Percentiles rank a stretch among this genome's conserved stretches.
phyloP scores from a whole-genome alignment of 495 filamentous ascomycete species.

The Podospora comata region DNA sequence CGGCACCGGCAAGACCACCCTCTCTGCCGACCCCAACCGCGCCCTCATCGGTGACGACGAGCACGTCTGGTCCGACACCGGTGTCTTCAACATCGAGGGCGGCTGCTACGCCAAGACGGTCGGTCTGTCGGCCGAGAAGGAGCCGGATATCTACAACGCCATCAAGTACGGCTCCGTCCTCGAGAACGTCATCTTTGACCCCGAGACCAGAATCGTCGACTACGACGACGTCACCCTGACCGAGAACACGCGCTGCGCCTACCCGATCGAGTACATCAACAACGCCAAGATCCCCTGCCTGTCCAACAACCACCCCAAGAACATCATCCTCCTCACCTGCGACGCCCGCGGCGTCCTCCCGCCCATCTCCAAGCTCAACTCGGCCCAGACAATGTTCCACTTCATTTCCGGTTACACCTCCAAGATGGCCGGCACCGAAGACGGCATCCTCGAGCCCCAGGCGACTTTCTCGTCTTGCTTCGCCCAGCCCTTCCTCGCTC shows the following conservation, averaged over 20 bases:
- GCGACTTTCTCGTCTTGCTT: conserved; percentile 99
- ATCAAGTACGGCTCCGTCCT: conserved; percentile 96
- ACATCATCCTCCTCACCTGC: conserved; percentile 97
- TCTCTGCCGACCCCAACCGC: conserved; percentile 95
- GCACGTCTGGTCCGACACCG: conserved; percentile 97
- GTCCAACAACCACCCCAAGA: conserved; percentile 80
- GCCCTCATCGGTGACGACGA: conserved; percentile 97
- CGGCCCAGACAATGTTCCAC: conserved; percentile 99
- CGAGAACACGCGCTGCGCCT: conserved; percentile 97
- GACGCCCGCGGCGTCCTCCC: conserved; percentile 96
- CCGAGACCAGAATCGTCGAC: conserved; percentile 80
- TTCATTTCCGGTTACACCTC: conserved; percentile 99
- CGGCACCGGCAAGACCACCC: conserved; percentile 96
- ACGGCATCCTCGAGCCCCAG: conserved; percentile 93
- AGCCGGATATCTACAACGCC: conserved; percentile 96
- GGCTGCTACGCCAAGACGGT: conserved; percentile 99
- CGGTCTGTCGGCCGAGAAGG: conserved; percentile 95
- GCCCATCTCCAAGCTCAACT: conserved; percentile 94
- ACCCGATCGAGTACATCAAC: conserved; percentile 97
- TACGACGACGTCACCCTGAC: conserved; percentile 94
- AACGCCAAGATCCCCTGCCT: conserved; percentile 98
- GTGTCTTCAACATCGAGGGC: conserved; percentile 99
- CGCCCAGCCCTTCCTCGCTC: conserved; percentile 96
- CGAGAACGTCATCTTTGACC: conserved; percentile 98
- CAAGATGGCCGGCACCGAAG: conserved; percentile 99